phyloP scores from a whole-genome alignment of 257 asterid genomes.

The Nicotiana sylvestris region DNA sequence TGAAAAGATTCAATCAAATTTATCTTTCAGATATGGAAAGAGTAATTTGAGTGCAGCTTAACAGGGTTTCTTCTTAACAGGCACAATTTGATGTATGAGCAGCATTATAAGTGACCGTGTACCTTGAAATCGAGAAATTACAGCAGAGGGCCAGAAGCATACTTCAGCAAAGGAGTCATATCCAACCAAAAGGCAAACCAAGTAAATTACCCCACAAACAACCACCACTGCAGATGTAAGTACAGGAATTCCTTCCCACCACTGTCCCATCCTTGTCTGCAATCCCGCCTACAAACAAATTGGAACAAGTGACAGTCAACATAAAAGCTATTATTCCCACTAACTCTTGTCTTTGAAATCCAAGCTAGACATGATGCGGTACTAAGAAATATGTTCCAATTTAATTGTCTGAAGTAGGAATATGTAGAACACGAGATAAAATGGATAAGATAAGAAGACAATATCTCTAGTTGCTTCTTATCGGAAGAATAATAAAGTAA shows the following conservation, averaged over 20 bases:
- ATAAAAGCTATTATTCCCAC: not conserved
- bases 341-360: not conserved
- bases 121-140: slow-evolving; percentile 88
- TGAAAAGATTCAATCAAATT: not conserved
- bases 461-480: not conserved
- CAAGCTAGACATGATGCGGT: not conserved
- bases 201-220: slow-evolving; percentile 73
- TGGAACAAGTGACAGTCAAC: not conserved
- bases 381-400: not conserved
- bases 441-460: not conserved
- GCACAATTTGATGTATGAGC: not conserved
- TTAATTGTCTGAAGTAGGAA: not conserved
- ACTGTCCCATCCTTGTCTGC: slow-evolving; percentile 71
- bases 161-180: slow-evolving; percentile 88
- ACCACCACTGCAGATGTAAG: slow-evolving; percentile 65
- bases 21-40: not conserved
- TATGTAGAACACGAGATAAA: not conserved
- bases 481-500: not conserved
- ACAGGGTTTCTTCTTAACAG: not conserved
- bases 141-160: slow-evolving; percentile 85
- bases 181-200: slow-evolving; percentile 83
- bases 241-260: slow-evolving; percentile 97
- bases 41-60: not conserved
- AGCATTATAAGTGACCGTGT: not conserved
- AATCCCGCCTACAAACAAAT: slow-evolving; percentile 60